A percentile compares a stretch with the other conserved stretches of the same genome.
Evolutionary conservation across 2,329 filamentous ascomycete species (phyloP).

Genomic region (Ceratocystiopsis sp.): DNA sequence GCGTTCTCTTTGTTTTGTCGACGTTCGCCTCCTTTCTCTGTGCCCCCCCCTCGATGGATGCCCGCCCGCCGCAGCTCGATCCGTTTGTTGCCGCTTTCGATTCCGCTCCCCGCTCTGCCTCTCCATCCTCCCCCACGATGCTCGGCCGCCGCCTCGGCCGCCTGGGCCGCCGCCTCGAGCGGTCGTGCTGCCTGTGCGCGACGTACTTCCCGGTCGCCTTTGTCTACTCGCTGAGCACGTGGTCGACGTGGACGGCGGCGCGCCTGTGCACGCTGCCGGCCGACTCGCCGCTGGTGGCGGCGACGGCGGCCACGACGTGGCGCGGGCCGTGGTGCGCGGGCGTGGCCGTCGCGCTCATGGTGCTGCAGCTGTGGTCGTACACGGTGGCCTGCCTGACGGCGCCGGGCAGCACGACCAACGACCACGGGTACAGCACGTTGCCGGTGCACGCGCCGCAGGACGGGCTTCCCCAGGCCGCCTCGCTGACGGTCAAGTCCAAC

Average conservation of each 20-base stretch:
- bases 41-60: not conserved
- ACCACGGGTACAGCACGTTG: slow-evolving; percentile 59
- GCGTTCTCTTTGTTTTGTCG: too few species aligned
- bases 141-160: slow-evolving; percentile 49
- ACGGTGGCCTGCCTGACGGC: slow-evolving; percentile 85
- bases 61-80: slow-evolving; percentile 7
- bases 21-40: too few species aligned
- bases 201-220: slow-evolving; percentile 80
- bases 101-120: not conserved
- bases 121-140: slow-evolving; percentile 12
- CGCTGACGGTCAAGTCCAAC: slow-evolving; percentile 78
- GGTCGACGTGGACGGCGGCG: slow-evolving; percentile 79
- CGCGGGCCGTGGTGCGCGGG: slow-evolving; percentile 24
- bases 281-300: slow-evolving; percentile 18
- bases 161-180: slow-evolving; percentile 57
- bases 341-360: slow-evolving; percentile 54
- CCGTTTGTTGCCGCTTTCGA: not conserved
- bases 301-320: not conserved
- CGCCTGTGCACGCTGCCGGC: slow-evolving; percentile 46
- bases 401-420: slow-evolving; percentile 54
- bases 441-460: slow-evolving; percentile 31
- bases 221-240: slow-evolving; percentile 78
- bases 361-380: slow-evolving; percentile 75
- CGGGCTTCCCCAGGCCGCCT: not conserved
- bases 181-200: slow-evolving; percentile 62